Evolutionary conservation across 2,329 filamentous ascomycete genomes (phyloP).

Genomic region (Calonectria honghensis): DNA sequence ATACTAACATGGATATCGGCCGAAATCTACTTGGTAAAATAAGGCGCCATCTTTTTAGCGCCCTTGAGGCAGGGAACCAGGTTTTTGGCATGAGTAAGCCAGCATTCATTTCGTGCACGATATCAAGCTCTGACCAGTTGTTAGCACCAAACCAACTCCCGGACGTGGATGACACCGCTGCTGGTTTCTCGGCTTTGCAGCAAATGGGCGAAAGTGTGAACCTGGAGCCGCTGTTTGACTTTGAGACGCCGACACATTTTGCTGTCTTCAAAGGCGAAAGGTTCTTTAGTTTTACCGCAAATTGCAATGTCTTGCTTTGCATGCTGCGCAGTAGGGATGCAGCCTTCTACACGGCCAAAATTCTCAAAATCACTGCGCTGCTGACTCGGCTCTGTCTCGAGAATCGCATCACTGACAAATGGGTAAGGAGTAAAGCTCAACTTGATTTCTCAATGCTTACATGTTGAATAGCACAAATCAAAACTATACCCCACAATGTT

Average conservation of each 20-base stretch:
- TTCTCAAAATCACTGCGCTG: neutral
- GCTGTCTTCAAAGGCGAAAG: neutral
- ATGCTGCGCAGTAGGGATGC: neutral
- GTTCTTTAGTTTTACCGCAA: conserved; percentile 4
- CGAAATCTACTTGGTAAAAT: neutral
- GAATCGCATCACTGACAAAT: conserved; percentile 10
- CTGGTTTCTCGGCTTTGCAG: neutral
- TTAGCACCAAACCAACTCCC: neutral
- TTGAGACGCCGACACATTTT: conserved; percentile 12
- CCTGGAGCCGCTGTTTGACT: neutral
- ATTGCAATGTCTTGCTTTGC: conserved; percentile 15
- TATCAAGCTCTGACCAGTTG: neutral
- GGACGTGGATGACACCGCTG: conserved; percentile 1
- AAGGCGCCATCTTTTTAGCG: neutral
- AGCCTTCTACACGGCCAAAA: neutral
- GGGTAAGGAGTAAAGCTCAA: neutral
- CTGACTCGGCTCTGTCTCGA: conserved; percentile 7
- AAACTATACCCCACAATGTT: conserved; percentile 14
- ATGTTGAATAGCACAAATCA: neutral
- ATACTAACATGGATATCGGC: neutral
- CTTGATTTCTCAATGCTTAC: neutral
- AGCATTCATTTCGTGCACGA: neutral
- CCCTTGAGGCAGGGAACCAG: neutral
- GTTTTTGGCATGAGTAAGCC: conserved; percentile 3
- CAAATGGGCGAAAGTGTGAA: neutral